Percentiles rank a stretch among this genome's conserved stretches.
These are phyloP conservation scores for Tetracladium setigerum DNA, from an alignment of 495 filamentous ascomycete species.

Conservation along the genomic window DNA sequence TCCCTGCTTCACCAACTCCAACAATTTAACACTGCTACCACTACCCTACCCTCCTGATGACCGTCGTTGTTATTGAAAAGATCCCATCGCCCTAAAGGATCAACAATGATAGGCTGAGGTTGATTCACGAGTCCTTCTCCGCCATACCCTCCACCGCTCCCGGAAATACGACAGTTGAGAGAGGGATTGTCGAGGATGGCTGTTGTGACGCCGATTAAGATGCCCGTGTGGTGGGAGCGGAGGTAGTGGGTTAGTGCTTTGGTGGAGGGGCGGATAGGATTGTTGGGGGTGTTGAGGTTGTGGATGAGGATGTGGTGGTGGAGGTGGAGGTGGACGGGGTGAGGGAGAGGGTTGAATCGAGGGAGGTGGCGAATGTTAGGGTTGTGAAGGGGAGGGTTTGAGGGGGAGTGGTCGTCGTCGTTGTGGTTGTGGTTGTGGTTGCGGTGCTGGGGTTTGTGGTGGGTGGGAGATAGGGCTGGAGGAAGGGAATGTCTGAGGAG, in stretches of 20 bases:
- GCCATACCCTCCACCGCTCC: slow-evolving; percentile 44
- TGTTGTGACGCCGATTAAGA: slow-evolving; percentile 78
- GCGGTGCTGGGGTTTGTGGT: too few species aligned
- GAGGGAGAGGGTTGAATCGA: slow-evolving; percentile 73
- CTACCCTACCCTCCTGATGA: slow-evolving; percentile 33
- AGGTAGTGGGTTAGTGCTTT: slow-evolving; percentile 92
- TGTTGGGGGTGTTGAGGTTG: slow-evolving; percentile 68
- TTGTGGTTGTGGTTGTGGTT: too few species aligned
- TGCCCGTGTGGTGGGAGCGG: slow-evolving; percentile 72
- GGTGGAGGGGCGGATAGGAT: slow-evolving; percentile 68
- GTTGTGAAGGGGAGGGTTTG: slow-evolving; percentile 36
- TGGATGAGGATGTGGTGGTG: slow-evolving; percentile 60
- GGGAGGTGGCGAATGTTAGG: slow-evolving; percentile 82
- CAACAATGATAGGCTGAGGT: slow-evolving; percentile 72
- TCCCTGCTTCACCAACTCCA: slow-evolving; percentile 53
- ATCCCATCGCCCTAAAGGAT: slow-evolving; percentile 62
- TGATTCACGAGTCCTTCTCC: slow-evolving; percentile 37
- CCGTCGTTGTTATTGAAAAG: too few species aligned
- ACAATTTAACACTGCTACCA: slow-evolving; percentile 34
- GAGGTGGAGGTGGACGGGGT: slow-evolving; percentile 64
- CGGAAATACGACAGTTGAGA: slow-evolving; percentile 62
- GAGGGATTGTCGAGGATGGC: slow-evolving; percentile 78
- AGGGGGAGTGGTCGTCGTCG: too few species aligned
- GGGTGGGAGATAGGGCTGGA: too few species aligned
- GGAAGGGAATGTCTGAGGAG: too few species aligned